These are phyloP conservation scores for Schizochytrium sp. DNA, from an alignment of 108 stramenopile species.

Conservation along the genomic window DNA sequence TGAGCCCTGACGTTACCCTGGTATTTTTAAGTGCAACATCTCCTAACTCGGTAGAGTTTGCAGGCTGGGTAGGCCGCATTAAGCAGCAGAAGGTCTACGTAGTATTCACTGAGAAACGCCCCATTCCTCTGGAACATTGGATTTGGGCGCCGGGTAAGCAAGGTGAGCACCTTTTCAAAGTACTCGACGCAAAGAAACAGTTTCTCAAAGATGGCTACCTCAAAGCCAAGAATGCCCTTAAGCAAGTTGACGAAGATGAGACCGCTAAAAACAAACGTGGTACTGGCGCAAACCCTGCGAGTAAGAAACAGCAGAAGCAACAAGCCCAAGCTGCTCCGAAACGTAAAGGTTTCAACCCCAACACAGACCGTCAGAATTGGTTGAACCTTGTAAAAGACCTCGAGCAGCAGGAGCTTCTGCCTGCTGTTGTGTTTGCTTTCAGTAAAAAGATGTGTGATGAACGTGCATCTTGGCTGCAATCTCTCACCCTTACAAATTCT, in stretches of 20 bases:
- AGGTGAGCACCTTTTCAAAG: conserved; percentile 72
- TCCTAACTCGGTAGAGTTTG: conserved; percentile 94
- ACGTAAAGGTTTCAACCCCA: conserved; percentile 78
- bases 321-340: conserved; percentile 79
- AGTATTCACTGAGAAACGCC: conserved; percentile 87
- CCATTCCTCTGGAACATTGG: conserved; percentile 92
- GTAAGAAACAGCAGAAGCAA: conserved; percentile 80
- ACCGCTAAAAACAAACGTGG: conserved; percentile 64
- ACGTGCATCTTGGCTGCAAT: conserved; percentile 85
- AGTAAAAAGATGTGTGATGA: conserved; percentile 97
- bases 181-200: conserved; percentile 78
- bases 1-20: conserved; percentile 88
- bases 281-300: conserved; percentile 80
- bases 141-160: conserved; percentile 86
- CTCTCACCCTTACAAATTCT: conserved; percentile 87
- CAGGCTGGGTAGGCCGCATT: conserved; percentile 93
- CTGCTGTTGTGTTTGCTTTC: conserved; percentile 97
- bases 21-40: conserved; percentile 97
- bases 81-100: conserved; percentile 91
- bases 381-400: conserved; percentile 80
- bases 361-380: conserved; percentile 78
- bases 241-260: conserved; percentile 71
- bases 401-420: conserved; percentile 87
- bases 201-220: conserved; percentile 80
- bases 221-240: conserved; percentile 82